A percentile compares a stretch with the other conserved stretches of the same genome.
These are phyloP conservation scores for Spencermartinsiella ligniputridi DNA, from an alignment of 1,139 yeast genomes.

Conservation along the genomic window DNA sequence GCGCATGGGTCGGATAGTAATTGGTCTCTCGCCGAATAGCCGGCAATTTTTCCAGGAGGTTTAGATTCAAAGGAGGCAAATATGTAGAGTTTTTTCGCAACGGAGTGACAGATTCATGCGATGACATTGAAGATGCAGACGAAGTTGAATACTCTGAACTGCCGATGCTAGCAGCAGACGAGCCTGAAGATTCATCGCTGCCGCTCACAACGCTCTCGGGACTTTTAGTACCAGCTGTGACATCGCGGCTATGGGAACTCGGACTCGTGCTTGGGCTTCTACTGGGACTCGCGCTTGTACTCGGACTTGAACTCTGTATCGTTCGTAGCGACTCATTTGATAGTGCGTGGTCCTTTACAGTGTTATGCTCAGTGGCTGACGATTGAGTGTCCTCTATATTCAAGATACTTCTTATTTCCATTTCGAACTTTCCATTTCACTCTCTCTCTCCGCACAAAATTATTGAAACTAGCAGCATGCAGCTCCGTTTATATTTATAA, in stretches of 20 bases:
- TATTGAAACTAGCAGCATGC: too few species aligned
- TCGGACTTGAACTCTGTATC: too few species aligned
- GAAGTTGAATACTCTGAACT: slow-evolving; percentile 1
- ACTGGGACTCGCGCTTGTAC: too few species aligned
- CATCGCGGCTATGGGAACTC: background rate
- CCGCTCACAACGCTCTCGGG: background rate
- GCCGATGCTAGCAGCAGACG: background rate
- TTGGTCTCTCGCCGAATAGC: background rate
- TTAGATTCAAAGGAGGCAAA: background rate
- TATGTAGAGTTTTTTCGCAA: background rate
- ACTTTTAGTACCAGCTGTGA: background rate
- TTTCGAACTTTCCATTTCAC: slow-evolving; percentile 2
- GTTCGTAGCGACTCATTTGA: too few species aligned
- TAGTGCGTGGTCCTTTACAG: too few species aligned
- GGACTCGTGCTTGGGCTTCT: background rate
- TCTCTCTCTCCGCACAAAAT: background rate
- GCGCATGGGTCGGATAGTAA: background rate
- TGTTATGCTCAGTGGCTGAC: too few species aligned
- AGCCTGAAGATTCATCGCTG: background rate
- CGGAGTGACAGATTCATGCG: background rate
- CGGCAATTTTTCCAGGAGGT: background rate
- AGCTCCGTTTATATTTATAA: background rate
- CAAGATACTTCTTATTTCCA: slow-evolving; percentile 11
- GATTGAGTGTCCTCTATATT: background rate
- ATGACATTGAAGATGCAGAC: background rate